Base-by-base conservation (phyloP, 2,329 filamentous ascomycete species). In the Trichoderma atroviride region DNA sequence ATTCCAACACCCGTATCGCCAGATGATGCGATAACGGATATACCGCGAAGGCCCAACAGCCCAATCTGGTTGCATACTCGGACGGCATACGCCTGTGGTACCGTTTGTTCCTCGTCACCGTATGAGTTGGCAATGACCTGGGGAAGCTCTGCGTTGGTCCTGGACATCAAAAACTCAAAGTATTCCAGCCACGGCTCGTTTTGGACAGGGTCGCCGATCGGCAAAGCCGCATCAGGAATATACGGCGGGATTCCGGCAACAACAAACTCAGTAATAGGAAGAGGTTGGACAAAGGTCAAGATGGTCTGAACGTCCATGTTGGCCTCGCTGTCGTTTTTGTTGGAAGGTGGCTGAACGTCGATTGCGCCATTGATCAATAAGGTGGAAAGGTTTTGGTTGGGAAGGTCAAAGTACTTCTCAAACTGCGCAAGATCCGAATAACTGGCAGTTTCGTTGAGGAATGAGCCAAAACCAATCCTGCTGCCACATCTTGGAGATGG, bases 181-280 rank as follows among this genome's bases (percentile, higher is more conserved):
- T 86, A 84, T 59, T 85, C 82, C 3, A 89, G 77, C 71, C 86
- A 89, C 0, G 87, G 87, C 76, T 89, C 87, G 73, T 89, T 89
- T 22, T 67, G 40, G 22, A 58, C 31, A 19, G 55, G 53, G 22
- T 55, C 58, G 35, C 63, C 63, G 3, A 43, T 43, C 3, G 63
- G 71, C 9, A 56, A 50, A 22, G 43, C 67, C 11, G 67, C 35
- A 16, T 63, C 58, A 6, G 59, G 67, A 27, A 50, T 50, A 35
- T 64, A 63, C 9, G 58, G 52, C 19, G 58, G 58, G 37, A 50
- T 57, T 33, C 67, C 67, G 11, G 47, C 67, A n/a, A 61, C 56
- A 19, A 69, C 64, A 29, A 65, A 69, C 33, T 68, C 65, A 9
- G 70, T 61, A 50, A 70, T 68, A 14, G 71, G 72, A 11, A 71